Evolutionary conservation across 2,329 filamentous ascomycete genomes (phyloP), one percentile per base, ranked within the genome.

Genomic region (Neopestalotiopsis sp.): DNA sequence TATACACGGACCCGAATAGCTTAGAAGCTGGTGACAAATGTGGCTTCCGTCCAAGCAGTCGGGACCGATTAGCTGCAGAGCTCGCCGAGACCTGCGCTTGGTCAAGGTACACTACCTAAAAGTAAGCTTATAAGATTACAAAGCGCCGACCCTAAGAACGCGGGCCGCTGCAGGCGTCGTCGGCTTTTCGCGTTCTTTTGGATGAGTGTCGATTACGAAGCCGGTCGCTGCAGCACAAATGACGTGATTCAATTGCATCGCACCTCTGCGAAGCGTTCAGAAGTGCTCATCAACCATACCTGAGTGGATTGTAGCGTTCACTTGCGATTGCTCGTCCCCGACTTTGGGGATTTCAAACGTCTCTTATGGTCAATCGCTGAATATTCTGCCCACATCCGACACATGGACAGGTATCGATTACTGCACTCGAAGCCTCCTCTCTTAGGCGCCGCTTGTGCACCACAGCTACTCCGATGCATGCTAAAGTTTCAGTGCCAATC

Each of bases 21-120:
- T 53, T 53, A 53, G 17, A n/a, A 53, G n/a, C n/a, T 53, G 45
- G 45, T 53, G 45, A 53, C 45, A 53, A 53, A 53, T 53, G 20
- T 53, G n/a, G 45, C 9, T n/a, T 53, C n/a, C 5, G 20, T 10
- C n/a, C 45, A 53, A 9, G 17, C 45, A 53, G 17, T 53, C 45
- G 45, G 45, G 5, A 20, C 45, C 17, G 13, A 17, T 53, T 20
- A 53, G 45, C 45, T 53, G 45, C 2, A 53, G 7, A 20, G 45
- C 14, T 38, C 34, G 10, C 45, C 45, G 45, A 53, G 45, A 53
- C 17, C 9, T 20, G 5, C 45, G 9, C 45, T 28, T 53, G 20
- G 45, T n/a, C 45, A 7, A 17, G 13, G 13, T n/a, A 49, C 13
- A 45, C 14, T 38, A 20, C 20, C n/a, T 53, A 17, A 53, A 53